Percentiles rank a stretch among this genome's conserved stretches.
Conservation (phyloP, 352 stramenopile species). For the Pythium sukuiense region DNA sequence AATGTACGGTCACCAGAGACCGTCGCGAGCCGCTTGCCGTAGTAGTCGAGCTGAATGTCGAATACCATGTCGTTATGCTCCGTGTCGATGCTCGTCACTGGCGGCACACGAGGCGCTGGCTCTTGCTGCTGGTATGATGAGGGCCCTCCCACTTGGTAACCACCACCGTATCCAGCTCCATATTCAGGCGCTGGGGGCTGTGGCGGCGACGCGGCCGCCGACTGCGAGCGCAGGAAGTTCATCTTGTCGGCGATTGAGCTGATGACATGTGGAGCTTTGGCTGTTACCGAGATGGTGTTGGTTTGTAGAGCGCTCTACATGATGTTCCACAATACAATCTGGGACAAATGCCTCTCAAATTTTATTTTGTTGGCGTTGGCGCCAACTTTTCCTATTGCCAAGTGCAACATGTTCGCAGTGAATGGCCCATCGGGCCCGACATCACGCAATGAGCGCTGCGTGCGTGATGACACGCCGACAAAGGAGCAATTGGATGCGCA, state of each 20-base stretch:
- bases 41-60: constrained; percentile 89
- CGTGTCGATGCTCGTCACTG: constrained; percentile 74
- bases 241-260: constrained; percentile 15
- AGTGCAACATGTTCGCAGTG: constrained; percentile 62
- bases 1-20: constrained; percentile 85
- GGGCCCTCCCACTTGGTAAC: background rate
- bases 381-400: constrained; percentile 14
- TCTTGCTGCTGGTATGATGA: constrained; percentile 8
- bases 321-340: constrained; percentile 11
- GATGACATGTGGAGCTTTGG: constrained; percentile 22
- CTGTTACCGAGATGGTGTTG: background rate
- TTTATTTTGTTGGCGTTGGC: constrained; percentile 19
- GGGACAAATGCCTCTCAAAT: constrained; percentile 9
- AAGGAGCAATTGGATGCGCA: constrained; percentile 30
- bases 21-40: constrained; percentile 79
- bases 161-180: background rate
- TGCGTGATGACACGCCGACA: constrained; percentile 33
- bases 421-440: constrained; percentile 76
- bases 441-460: constrained; percentile 48
- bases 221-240: constrained; percentile 29
- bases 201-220: constrained; percentile 18
- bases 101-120: constrained; percentile 31
- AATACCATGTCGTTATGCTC: constrained; percentile 90
- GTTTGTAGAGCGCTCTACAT: constrained; percentile 11
- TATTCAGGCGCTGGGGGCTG: constrained; percentile 2